Evolutionary conservation across 306 rosid species (phyloP), one percentile per base, ranked within the genome.

Genomic region (Benincasa hispida): DNA sequence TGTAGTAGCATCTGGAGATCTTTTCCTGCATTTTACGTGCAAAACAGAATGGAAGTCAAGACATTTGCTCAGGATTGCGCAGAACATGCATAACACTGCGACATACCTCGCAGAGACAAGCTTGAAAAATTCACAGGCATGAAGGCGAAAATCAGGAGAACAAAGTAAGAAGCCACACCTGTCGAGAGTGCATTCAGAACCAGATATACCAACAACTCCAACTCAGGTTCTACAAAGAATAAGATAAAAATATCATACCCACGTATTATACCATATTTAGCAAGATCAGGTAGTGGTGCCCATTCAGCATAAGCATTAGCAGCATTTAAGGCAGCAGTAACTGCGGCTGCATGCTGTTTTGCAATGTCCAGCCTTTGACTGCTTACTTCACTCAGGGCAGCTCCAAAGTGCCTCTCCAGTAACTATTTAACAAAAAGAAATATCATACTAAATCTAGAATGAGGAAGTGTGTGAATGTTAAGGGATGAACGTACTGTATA

Each of bases 281-380:
- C 91, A 79, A 94, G 95, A 87, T 92, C 98, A 3, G 98, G 87
- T 77, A 94, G 81, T 21, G 99, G 98, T 74, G 97, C 99, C 99
- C 99, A 94, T 80, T 94, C 99, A 75, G 97, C 93, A 88, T 94
- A 94, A 65, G 99, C 99, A 75, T 88, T 92, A 62, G 92, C 61
- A 75, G 99, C 96, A 88, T 92, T 90, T 78, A 94, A 82, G 76
- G 88, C 83, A 76, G 96, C 87, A 66, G 89, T 88, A 63, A 90
- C 92, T 28, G 96, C 70, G 18, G 96, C 90, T 72, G 90, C 97
- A 79, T 92, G 97, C 69, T 89, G 92, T 82, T 92, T 92, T 72
- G 92, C 96, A 27, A 83, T 48, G 66, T 90, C 97, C 78, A 87
- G 72, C 82, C 91, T 91, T 69, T 91, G 88, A 72, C 86, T 87